phyloP scores from a whole-genome alignment of 2,329 filamentous ascomycete genomes.

The Pestalotiopsis sp. region DNA sequence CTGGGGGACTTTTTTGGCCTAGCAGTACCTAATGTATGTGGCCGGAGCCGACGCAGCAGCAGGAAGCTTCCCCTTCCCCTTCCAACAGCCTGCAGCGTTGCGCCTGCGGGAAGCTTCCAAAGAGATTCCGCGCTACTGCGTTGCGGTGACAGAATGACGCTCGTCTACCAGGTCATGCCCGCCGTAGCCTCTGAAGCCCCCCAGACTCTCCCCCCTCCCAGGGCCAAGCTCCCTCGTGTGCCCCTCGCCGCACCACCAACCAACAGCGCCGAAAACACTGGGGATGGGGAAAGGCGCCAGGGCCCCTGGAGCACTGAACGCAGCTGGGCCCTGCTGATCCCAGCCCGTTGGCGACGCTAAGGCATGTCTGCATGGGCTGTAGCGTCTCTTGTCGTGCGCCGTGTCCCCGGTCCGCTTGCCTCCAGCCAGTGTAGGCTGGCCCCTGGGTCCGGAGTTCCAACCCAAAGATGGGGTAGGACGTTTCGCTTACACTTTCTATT shows the following conservation, averaged over 20 bases:
- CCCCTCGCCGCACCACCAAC: background rate
- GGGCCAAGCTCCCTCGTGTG: background rate
- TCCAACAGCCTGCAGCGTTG: background rate
- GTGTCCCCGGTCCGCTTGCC: background rate
- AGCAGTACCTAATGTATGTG: background rate
- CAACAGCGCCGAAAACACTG: constrained; percentile 1
- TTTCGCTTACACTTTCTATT: background rate
- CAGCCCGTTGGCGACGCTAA: constrained; percentile 9
- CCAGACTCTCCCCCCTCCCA: background rate
- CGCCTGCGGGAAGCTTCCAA: constrained; percentile 8
- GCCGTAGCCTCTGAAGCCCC: background rate
- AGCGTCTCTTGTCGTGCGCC: background rate
- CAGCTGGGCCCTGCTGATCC: constrained; percentile 9
- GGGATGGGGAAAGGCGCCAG: background rate
- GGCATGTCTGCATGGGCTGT: background rate
- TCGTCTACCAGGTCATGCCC: background rate
- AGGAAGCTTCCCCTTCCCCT: background rate
- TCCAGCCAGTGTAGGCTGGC: background rate
- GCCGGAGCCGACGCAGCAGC: background rate
- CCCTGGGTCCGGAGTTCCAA: background rate
- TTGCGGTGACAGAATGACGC: constrained; percentile 6
- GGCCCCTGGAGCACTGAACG: background rate
- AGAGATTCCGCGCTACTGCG: constrained; percentile 11
- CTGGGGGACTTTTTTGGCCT: background rate
- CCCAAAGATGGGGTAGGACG: background rate